Evolutionary conservation across 441 rosid species (phyloP), one percentile per base, ranked within the genome.

Genomic region (Corymbia calophylla): DNA sequence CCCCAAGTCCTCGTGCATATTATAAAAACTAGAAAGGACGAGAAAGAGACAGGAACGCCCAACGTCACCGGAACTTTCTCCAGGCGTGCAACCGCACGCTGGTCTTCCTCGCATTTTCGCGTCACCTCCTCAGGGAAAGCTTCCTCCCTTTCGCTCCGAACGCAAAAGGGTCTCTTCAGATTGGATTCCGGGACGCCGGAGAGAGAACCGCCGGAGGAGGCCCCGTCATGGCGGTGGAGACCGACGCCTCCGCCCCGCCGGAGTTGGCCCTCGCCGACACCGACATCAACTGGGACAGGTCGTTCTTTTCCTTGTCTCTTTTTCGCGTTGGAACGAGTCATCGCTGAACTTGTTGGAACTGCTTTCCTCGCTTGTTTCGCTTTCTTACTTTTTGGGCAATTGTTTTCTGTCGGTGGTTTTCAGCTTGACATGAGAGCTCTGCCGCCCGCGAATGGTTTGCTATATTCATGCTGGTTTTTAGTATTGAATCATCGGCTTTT

Each of bases 261-360:
- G 53, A 88, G 55, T 70, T 93, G 70, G 90, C 95, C 27, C 94
- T 94, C 64, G 91, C 95, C 3, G 95, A 95, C 89, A 93, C 93
- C 84, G 95, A 95, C 90, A 91, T 94, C 93, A 92, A 95, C 84
- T 94, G 95, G 95, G 91, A 80, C 89, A 94, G 95, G 95, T 92
- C 51, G 9, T 39, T 47, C 23, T 56, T 73, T 29, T 0, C 51
- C 44, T 39, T 55, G 68, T 15, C 87, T 25, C 86, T 31, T 2
- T 25, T 29, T 39, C 6, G 39, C 39, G 48, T 27, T 80, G 7
- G 25, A 8, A 23, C 15, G 56, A 29, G 18, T 49, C 53, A 39
- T 39, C 44, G 55, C 48, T 5, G n/a, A 77, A 23, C 1, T 44
- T 23, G 11, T 77, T 23, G 84, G 18, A 44, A 44, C 9, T 44